These are phyloP conservation scores for Teratosphaeria nubilosa DNA, from an alignment of 2,329 filamentous ascomycete species.

Conservation along the genomic window DNA sequence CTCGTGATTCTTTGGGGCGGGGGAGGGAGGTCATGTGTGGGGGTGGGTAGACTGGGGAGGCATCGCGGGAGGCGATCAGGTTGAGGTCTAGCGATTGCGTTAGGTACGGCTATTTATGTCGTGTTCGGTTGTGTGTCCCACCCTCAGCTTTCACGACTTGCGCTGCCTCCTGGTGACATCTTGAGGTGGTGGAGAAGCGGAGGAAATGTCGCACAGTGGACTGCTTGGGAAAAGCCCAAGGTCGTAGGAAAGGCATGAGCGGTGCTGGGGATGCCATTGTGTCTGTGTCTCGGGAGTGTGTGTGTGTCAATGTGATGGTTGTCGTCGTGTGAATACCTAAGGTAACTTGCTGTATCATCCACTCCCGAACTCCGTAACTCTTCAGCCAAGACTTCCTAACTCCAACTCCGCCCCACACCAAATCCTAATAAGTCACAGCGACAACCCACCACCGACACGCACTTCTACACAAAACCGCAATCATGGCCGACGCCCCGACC, in stretches of 20 bases:
- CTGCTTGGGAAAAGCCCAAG: slow-evolving; percentile 28
- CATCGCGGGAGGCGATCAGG: slow-evolving; percentile 24
- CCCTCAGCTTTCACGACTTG: background rate
- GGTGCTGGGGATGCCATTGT: slow-evolving; percentile 28
- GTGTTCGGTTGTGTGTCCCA: background rate
- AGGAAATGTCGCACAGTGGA: slow-evolving; percentile 29
- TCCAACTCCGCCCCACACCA: background rate
- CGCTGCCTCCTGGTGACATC: slow-evolving; percentile 11
- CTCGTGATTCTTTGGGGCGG: slow-evolving; percentile 26
- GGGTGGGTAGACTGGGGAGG: slow-evolving; percentile 23
- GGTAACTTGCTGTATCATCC: background rate
- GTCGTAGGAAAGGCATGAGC: slow-evolving; percentile 31
- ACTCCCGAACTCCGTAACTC: background rate
- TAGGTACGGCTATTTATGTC: slow-evolving; percentile 1
- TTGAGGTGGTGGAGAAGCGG: slow-evolving; percentile 29
- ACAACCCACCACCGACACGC: background rate
- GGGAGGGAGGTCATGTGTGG: slow-evolving; percentile 22
- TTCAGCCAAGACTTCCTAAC: background rate
- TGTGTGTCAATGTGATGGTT: background rate
- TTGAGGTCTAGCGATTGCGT: slow-evolving; percentile 19
- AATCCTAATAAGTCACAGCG: background rate
- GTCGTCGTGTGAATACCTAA: background rate
- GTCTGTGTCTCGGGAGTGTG: background rate
- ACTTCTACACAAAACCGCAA: slow-evolving; percentile 9
- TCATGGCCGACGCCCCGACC: slow-evolving; percentile 43